phyloP scores from a whole-genome alignment of 2,329 filamentous ascomycete genomes.

The Xylariaceae sp. region DNA sequence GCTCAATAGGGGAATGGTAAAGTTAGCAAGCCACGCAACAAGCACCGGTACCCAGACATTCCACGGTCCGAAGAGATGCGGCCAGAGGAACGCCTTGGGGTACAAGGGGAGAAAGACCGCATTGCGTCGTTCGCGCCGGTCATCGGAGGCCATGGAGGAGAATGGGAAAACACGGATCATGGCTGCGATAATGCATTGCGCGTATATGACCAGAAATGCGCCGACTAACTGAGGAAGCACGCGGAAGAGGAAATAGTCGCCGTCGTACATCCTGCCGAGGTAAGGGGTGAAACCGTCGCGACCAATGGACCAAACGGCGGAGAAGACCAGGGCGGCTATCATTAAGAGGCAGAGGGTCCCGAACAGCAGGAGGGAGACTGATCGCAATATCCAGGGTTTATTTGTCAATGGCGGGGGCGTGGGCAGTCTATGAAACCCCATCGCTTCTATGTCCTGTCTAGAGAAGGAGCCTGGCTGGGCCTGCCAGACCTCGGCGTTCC shows the following conservation, averaged over 20 bases:
- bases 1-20: conserved; percentile 77
- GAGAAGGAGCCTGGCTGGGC: conserved; percentile 27
- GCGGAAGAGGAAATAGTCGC: conserved; percentile 78
- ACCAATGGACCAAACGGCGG: conserved; percentile 60
- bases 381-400: conserved; percentile 65
- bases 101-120: conserved; percentile 65
- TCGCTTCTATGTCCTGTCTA: conserved; percentile 33
- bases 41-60: conserved; percentile 61
- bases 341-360: conserved; percentile 62
- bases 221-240: conserved; percentile 77
- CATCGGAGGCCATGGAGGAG: conserved; percentile 64
- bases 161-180: conserved; percentile 76
- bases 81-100: conserved; percentile 63
- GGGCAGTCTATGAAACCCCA: conserved; percentile 26
- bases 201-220: conserved; percentile 66
- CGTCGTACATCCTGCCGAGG: conserved; percentile 58
- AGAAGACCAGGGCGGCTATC: conserved; percentile 66
- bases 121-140: conserved; percentile 53
- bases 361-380: conserved; percentile 56
- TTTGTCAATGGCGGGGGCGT: conserved; percentile 56
- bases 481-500: conserved; percentile 31
- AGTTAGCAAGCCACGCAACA: conserved; percentile 70
- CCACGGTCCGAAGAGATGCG: conserved; percentile 55
- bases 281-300: conserved; percentile 65
- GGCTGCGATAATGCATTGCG: conserved; percentile 67